These are phyloP conservation scores for Tulasnella sp. DNA, from an alignment of 768 basidiomycete genomes.

Conservation along the genomic window DNA sequence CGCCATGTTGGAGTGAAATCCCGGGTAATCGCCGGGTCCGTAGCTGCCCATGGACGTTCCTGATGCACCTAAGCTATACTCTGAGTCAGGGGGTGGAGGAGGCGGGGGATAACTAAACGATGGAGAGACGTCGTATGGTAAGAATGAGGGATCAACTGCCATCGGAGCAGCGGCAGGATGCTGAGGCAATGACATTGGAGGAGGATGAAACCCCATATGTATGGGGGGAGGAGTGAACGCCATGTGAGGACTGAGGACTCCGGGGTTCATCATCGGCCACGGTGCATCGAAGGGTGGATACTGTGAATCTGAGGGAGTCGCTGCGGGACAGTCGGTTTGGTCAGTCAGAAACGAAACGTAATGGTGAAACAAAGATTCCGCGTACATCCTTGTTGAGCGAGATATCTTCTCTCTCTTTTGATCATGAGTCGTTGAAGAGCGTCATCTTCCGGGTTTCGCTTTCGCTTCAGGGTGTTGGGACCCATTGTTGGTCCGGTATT, in stretches of 20 bases:
- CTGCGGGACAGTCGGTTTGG: neutral
- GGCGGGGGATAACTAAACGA: neutral
- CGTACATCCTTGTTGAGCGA: neutral
- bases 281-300: neutral
- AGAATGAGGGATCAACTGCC: neutral
- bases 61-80: neutral
- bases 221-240: neutral
- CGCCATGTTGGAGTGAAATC: neutral
- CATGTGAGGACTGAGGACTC: neutral
- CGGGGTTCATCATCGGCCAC: neutral
- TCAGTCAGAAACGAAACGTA: neutral
- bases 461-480: neutral
- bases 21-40: neutral
- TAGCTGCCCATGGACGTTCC: neutral
- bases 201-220: neutral
- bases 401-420: neutral
- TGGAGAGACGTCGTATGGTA: neutral
- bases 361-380: neutral
- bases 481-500: neutral
- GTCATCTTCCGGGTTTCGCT: neutral
- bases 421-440: neutral
- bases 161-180: neutral
- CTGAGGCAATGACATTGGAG: neutral
- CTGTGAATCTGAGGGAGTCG: neutral
- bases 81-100: neutral